Percentiles rank a stretch among this genome's conserved stretches.
phyloP scores from a whole-genome alignment of 2,329 filamentous ascomycete genomes.

The Diaporthe sp. region DNA sequence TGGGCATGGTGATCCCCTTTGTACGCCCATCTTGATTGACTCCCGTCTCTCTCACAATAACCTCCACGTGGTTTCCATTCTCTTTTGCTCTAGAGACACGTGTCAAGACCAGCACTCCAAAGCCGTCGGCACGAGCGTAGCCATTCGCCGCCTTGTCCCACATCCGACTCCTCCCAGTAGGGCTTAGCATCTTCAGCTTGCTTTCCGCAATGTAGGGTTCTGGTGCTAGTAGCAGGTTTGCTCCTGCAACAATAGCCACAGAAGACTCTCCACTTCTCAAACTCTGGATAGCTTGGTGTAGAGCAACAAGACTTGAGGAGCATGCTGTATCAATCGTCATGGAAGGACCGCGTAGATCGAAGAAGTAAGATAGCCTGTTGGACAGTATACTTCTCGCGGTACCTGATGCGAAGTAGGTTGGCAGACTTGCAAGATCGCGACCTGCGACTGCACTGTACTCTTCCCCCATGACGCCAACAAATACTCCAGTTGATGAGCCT shows the following conservation, averaged over 20 bases:
- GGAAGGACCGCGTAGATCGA: slow-evolving; percentile 55
- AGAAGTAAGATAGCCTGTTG: slow-evolving; percentile 57
- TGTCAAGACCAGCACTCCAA: slow-evolving; percentile 58
- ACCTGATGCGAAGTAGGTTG: slow-evolving; percentile 51
- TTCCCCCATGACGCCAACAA: slow-evolving; percentile 44
- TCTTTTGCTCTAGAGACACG: slow-evolving; percentile 34
- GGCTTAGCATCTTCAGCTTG: slow-evolving; percentile 55
- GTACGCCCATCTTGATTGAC: slow-evolving; percentile 61
- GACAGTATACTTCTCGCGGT: slow-evolving; percentile 49
- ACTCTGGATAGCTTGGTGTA: slow-evolving; percentile 54
- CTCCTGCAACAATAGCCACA: slow-evolving; percentile 47
- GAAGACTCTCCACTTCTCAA: slow-evolving; percentile 50
- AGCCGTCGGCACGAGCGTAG: slow-evolving; percentile 66
- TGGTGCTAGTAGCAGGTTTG: slow-evolving; percentile 52
- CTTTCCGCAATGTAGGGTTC: slow-evolving; percentile 54
- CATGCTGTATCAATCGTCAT: slow-evolving; percentile 61
- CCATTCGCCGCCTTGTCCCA: slow-evolving; percentile 64
- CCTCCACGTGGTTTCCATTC: slow-evolving; percentile 58
- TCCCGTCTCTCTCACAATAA: slow-evolving; percentile 58
- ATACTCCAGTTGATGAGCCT: slow-evolving; percentile 47
- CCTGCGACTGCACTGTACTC: slow-evolving; percentile 45
- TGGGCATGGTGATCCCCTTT: slow-evolving; percentile 56
- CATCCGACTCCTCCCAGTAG: slow-evolving; percentile 53
- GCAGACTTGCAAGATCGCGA: slow-evolving; percentile 41
- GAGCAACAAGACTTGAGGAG: slow-evolving; percentile 54